Conservation (phyloP, 495 filamentous ascomycete genomes). For the Podospora tetraspora region DNA sequence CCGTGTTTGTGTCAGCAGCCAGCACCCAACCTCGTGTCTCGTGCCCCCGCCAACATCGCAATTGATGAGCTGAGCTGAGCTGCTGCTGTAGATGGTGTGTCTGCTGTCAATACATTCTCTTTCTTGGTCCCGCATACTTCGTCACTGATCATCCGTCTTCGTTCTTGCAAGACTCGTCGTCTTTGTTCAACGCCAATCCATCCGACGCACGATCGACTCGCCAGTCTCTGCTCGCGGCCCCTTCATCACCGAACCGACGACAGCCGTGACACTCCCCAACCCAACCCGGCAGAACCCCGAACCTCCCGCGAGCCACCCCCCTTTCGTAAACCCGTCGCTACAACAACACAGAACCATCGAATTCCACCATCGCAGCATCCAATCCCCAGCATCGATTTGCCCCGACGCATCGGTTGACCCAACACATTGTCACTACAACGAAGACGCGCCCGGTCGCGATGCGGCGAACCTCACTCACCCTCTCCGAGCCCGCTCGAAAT, state of each 20-base stretch:
- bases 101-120: not conserved
- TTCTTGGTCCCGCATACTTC: not conserved
- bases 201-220: not conserved
- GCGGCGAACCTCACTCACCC: constrained; percentile 39
- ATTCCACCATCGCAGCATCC: not conserved
- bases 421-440: not conserved
- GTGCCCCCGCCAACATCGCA: not conserved
- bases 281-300: not conserved
- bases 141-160: not conserved
- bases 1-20: constrained; percentile 25
- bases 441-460: constrained; percentile 24
- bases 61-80: not conserved
- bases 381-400: not conserved
- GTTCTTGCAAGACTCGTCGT: not conserved
- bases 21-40: not conserved
- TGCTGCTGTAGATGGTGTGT: not conserved
- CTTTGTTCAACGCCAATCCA: not conserved
- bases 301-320: not conserved
- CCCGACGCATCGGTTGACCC: constrained; percentile 5
- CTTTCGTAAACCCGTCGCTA: not conserved
- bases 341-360: not conserved
- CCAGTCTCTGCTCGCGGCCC: not conserved
- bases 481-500: constrained; percentile 42
- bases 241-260: not conserved
- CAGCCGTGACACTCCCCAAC: not conserved